Evolutionary conservation across 1,284 basidiomycete species (phyloP).

Genomic region (Rhodotorula sp.): DNA sequence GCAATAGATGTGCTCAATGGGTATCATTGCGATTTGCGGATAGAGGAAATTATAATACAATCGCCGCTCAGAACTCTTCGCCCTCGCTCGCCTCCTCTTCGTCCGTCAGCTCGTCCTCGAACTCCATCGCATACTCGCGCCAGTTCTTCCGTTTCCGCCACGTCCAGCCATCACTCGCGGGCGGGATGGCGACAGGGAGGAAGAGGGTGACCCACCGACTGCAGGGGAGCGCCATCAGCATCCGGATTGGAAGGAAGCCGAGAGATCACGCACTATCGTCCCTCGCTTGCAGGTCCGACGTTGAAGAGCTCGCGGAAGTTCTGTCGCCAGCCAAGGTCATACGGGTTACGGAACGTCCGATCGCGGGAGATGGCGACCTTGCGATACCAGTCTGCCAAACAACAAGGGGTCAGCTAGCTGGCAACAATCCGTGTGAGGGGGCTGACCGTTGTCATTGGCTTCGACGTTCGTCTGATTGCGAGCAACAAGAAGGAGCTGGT

Average conservation of each 20-base stretch:
- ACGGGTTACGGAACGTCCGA: conserved; percentile 82
- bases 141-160: conserved; percentile 70
- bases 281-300: conserved; percentile 56
- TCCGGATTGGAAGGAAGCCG: neutral
- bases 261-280: conserved; percentile 67
- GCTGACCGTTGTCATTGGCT: conserved; percentile 69
- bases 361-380: conserved; percentile 59
- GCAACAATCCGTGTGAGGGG: neutral
- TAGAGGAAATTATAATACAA: neutral
- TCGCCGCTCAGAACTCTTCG: conserved; percentile 7
- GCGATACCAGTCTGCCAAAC: conserved; percentile 59
- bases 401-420: neutral
- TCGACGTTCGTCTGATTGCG: conserved; percentile 90
- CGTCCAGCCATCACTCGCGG: conserved; percentile 78
- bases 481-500: conserved; percentile 69
- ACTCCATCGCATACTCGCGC: conserved; percentile 51
- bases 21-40: neutral
- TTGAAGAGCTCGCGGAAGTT: conserved; percentile 90
- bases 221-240: neutral
- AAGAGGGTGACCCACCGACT: conserved; percentile 63
- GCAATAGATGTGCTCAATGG: neutral
- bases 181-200: conserved; percentile 73
- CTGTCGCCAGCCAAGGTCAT: conserved; percentile 70
- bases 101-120: conserved; percentile 56
- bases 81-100: conserved; percentile 49